Evolutionary conservation across 1,284 basidiomycete genomes (phyloP), one percentile per base, ranked within the genome.

Genomic region (Cryptococcus sp.): DNA sequence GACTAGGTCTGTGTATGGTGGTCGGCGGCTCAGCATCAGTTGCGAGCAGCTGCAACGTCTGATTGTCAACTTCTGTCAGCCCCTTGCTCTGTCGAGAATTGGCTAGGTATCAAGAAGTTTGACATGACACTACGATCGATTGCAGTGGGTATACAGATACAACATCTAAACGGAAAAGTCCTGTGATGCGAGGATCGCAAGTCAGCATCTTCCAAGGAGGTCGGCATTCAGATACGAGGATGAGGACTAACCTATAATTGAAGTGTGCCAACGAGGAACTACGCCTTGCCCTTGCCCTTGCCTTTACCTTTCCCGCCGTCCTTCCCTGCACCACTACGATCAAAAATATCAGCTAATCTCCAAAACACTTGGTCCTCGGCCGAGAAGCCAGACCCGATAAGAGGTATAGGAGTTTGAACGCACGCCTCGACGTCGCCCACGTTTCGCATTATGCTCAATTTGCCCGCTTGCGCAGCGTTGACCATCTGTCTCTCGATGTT

Each of bases 401-500:
- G 31, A 35, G 2, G 31, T 35, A 35, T 5, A 35, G 31, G 31
- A 3, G 17, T 8, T 1, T n/a, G 13, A n/a, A 70, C 72, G 60
- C 53, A 74, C 72, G 68, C 53, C 22, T 66, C 71, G 8, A 71
- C 38, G 31, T 74, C 73, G 25, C 68, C 73, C 10, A 65, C 64
- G 59, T 67, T 70, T 80, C 88, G 89, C 90, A 94, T 91, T 76
- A 94, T 93, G 25, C 89, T 91, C 60, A 93, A 81, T 76, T 90
- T 91, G 53, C 78, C 78, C 41, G 86, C 82, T 6, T 88, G 89
- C 13, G 92, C 91, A n/a, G 90, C 90, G 54, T 86, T 81, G 31
- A 91, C 89, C 86, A 92, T 90, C 78, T 93, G 91, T 59, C 84
- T 83, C 78, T 95, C 92, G 69, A 95, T 92, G 35, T 88, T 90